phyloP scores from a whole-genome alignment of 768 basidiomycete genomes.

The Auricularia sp. region DNA sequence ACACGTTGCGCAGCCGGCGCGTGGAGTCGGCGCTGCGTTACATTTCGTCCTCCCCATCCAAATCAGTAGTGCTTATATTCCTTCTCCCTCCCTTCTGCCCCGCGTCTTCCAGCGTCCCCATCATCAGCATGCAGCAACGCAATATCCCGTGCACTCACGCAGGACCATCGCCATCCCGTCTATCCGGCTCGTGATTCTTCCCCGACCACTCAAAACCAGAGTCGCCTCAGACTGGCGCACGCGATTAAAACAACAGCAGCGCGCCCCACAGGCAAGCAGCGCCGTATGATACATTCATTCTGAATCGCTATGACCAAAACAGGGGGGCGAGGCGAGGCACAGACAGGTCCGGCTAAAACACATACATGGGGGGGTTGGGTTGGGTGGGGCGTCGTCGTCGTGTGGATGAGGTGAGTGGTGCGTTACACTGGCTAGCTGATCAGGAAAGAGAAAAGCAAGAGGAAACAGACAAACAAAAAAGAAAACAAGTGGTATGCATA shows the following conservation, averaged over 20 bases:
- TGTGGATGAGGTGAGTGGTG: neutral
- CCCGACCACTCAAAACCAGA: too few relatives aligned
- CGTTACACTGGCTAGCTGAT: neutral
- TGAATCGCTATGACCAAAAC: neutral
- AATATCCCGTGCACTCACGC: too few relatives aligned
- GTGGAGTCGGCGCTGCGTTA: too few relatives aligned
- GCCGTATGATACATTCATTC: neutral
- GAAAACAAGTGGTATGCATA: neutral
- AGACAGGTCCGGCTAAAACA: neutral
- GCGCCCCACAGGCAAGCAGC: neutral
- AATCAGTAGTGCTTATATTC: too few relatives aligned
- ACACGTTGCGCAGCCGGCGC: too few relatives aligned
- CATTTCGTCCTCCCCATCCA: too few relatives aligned
- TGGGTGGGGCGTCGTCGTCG: neutral
- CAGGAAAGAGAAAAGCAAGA: too few relatives aligned
- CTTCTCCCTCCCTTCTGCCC: too few relatives aligned
- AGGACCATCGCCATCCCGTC: too few relatives aligned
- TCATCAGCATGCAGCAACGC: too few relatives aligned
- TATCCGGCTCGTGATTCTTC: too few relatives aligned
- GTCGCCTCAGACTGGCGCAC: neutral
- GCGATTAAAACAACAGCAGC: neutral
- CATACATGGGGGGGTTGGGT: neutral
- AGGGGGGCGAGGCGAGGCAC: neutral
- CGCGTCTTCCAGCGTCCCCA: too few relatives aligned
- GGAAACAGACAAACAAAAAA: neutral